Base-by-base conservation (phyloP, 2,329 filamentous ascomycete species). In the Dactylellina drechsleri region DNA sequence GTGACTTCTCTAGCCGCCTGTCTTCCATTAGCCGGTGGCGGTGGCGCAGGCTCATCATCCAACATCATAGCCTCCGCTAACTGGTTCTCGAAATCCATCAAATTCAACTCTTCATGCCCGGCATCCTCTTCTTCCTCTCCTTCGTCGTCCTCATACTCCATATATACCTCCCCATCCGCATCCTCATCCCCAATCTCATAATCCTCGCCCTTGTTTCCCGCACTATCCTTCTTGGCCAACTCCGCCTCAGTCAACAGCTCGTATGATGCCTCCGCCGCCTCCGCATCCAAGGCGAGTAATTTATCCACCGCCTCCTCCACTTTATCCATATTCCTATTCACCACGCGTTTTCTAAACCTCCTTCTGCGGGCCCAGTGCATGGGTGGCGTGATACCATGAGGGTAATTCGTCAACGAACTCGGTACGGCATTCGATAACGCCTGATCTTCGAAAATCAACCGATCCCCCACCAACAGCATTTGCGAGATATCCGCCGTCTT, bases 381-480 rank as follows among this genome's bases (percentile, higher is more conserved):
- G 3, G 87, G 87, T 18, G 87, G 86, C 2, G 87, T 88, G 13
- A 89, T 81, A 16, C 87, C 87, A 80, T 88, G 87, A 2, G 87
- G 85, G 77, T 84, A 87, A 61, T 84, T 77, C 16, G 85, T 84
- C 13, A 85, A 79, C 31, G 82, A 80, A 65, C 53, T 71, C n/a
- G 77, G 77, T 16, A 88, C 80, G 6, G 85, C 84, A 76, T 83
- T 84, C 12, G 82, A 82, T 66, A 83, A 67, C 0, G 85, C 86
- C 77, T 87, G 85, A 18, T 85, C 82, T 76, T 88, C 86, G 5
- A 81, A 86, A 47, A 84, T 82, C 23, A 90, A 85, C 6, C 80
- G 82, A 1, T 88, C 88, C 66, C 90, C 83, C 0, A 92, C 87
- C 15, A 91, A 82, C 8, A 92, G 84, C 89, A 92, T 91, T 81